phyloP scores from a whole-genome alignment of 345 rosid species.

The Psidium friedrichsthalianum region DNA sequence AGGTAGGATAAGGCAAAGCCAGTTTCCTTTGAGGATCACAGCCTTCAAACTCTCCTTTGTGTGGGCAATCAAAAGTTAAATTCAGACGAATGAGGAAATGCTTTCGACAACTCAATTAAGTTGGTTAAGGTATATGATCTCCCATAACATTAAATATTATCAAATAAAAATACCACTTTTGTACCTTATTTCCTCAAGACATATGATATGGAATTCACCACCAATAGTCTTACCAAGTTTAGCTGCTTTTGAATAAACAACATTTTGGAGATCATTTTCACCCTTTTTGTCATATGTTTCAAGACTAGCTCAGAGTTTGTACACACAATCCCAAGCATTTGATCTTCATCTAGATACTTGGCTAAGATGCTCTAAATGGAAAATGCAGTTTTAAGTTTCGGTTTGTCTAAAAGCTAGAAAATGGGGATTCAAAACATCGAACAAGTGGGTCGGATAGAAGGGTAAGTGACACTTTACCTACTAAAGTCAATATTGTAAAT shows the following conservation, averaged over 20 bases:
- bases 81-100: neutral
- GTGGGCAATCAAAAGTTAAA: neutral
- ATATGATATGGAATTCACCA: slow-evolving; percentile 31
- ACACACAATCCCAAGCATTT: slow-evolving; percentile 54
- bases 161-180: neutral
- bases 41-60: slow-evolving; percentile 1
- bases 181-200: slow-evolving; percentile 48
- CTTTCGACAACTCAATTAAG: neutral
- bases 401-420: neutral
- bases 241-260: slow-evolving; percentile 29
- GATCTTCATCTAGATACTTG: slow-evolving; percentile 57
- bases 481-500: slow-evolving; percentile 15
- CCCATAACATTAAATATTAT: neutral
- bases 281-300: slow-evolving; percentile 20
- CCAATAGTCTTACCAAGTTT: slow-evolving; percentile 21
- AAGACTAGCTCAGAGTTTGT: slow-evolving; percentile 24
- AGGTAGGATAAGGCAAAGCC: slow-evolving; percentile 9
- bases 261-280: slow-evolving; percentile 12
- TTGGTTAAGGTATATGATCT: neutral
- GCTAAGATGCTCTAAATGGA: slow-evolving; percentile 32
- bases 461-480: slow-evolving; percentile 22
- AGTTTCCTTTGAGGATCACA: slow-evolving; percentile 17
- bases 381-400: neutral
- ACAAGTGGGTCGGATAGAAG: neutral
- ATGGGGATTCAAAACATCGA: neutral